Base-by-base conservation (phyloP, 164 flowering plant species). In the Stephania cephalantha region DNA sequence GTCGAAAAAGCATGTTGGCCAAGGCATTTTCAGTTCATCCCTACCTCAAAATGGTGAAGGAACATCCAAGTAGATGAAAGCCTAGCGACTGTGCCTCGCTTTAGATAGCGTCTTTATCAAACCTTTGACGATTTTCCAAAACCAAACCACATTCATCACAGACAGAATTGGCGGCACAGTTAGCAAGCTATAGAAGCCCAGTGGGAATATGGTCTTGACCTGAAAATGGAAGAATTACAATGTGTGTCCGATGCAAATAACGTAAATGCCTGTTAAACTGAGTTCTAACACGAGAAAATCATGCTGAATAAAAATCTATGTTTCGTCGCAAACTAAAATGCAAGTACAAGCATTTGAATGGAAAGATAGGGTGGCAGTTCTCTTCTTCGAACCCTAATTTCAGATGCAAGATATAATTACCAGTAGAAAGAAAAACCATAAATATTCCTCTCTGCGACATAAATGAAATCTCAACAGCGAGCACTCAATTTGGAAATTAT, bases 51-150 rank as follows among this genome's bases (percentile, higher is more conserved):
- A 13, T 13, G 70, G 35, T 6, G 25, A 17, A 30, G 6, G 44
- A 6, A 68, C n/a, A 68, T 10, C 20, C 70, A 6, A 31, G n/a
- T 20, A 68, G 18, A 35, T 17, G 17, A 18, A 42, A 12, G n/a
- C 69, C 77, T 46, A 81, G 1, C 46, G 52, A 71, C 73, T 68
- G 65, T 85, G 92, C 71, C 79, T 84, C 2, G 87, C 81, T 82
- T 89, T 90, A 0, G 87, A 76, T 30, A 90, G 74, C 31, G 91
- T 90, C 72, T 87, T 90, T 4, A 88, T 68, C 83, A 90, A 73
- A 42, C 95, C 95, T 77, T 82, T 90, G 61, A 83, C 72, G 29
- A 90, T 90, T 83, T 89, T 90, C 92, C 92, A 89, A 61, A 90
- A 90, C 95, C 95, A 90, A 67, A 86, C 75, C 31, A 81, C 18